These are phyloP conservation scores for Phyllosticta citrichinensis DNA, from an alignment of 2,329 filamentous ascomycete genomes.

Conservation along the genomic window DNA sequence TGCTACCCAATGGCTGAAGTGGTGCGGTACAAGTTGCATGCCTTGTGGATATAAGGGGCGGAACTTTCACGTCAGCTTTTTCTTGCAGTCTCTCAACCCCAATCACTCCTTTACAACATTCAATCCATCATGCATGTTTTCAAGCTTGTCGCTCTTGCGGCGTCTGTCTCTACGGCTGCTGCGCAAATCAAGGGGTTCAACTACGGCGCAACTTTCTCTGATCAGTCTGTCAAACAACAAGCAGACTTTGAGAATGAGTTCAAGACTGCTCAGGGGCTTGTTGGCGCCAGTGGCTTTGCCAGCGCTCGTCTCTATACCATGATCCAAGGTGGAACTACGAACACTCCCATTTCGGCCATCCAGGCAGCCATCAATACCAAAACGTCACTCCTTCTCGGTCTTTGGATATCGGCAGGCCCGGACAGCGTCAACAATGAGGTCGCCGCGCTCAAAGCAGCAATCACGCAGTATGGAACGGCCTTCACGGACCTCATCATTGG, in stretches of 20 bases:
- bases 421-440: constrained; percentile 62
- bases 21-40: background rate
- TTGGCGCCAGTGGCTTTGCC: constrained; percentile 55
- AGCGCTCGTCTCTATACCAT: constrained; percentile 68
- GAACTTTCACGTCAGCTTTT: background rate
- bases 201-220: constrained; percentile 55
- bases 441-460: constrained; percentile 58
- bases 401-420: constrained; percentile 68
- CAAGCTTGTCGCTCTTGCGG: constrained; percentile 8
- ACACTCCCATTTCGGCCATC: constrained; percentile 57
- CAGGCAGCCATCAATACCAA: constrained; percentile 73
- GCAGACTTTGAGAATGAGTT: constrained; percentile 62
- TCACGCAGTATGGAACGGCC: constrained; percentile 54
- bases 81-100: background rate
- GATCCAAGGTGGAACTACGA: constrained; percentile 57
- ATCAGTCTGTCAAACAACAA: constrained; percentile 50
- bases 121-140: constrained; percentile 5
- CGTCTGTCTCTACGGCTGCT: constrained; percentile 14
- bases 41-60: background rate
- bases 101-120: background rate
- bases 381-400: constrained; percentile 67
- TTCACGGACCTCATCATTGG: constrained; percentile 62
- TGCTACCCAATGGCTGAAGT: background rate
- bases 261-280: constrained; percentile 52
- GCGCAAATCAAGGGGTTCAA: constrained; percentile 57